Base-by-base conservation (phyloP, 768 basidiomycete species). In the Termitomyces sp. region DNA sequence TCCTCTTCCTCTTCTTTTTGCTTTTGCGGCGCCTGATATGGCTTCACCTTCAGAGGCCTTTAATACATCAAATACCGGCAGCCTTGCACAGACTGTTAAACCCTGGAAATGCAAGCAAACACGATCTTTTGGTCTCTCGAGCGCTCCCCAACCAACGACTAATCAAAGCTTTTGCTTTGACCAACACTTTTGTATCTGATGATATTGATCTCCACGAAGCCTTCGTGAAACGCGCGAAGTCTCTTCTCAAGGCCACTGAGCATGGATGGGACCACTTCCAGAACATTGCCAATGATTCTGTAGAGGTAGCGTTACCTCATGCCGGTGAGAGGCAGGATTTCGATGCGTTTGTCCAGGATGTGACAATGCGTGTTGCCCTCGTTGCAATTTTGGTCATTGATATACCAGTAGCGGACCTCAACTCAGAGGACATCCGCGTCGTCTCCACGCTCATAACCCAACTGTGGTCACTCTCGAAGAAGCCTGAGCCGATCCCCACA, bases 121-220 rank as follows among this genome's bases (percentile, higher is more conserved):
- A 22, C 10, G 59, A 64, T 2, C 64, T 71, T 18, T 64, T 78
- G 2, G 27, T 27, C 3, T 67, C 71, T 12, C 70, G 78, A 3
- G 72, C 77, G 0, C 34, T 61, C 4, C 65, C 78, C 3, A 79
- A 79, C 47, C 49, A 61, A 39, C 68, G 74, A 3, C 65, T 79
- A 0, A 56, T 69, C 26, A 64, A 60, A 4, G 72, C 74, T 0
- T 71, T 79, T 20, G 53, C 59, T 4, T 57, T 78, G 3, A 74
- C 78, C 0, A 86, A 78, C 47, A 81, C 84, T 0, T 86, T 86
- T 41, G 83, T 85, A 27, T 78, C 74, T 42, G 36, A 53, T 0
- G 71, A 79, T 4, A 13, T 58, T 0, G 55, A 27, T 8, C 59
- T 77, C 4, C 79, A 84, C 58, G 63, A 57, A 29, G 50, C 36